A percentile compares a stretch with the other conserved stretches of the same genome.
These are phyloP conservation scores for Suillus weaverae DNA, from an alignment of 768 basidiomycete species.

Conservation along the genomic window DNA sequence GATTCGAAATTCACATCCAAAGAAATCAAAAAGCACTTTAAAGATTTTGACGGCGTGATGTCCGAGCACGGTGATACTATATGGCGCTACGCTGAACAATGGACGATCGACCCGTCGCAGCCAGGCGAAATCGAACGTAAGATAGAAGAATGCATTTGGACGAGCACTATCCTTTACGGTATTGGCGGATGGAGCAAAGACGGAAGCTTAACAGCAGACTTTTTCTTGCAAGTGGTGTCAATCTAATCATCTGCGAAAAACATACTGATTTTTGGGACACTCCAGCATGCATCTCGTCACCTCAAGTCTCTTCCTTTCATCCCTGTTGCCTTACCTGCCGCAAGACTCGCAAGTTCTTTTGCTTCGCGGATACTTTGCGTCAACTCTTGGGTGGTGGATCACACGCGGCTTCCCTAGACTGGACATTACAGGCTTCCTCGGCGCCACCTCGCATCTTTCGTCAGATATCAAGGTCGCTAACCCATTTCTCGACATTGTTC, in stretches of 20 bases:
- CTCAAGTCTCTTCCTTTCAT: slow-evolving; percentile 30
- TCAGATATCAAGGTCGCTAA: slow-evolving; percentile 27
- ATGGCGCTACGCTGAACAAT: slow-evolving; percentile 34
- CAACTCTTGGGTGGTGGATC: slow-evolving; percentile 29
- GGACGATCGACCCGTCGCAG: slow-evolving; percentile 40
- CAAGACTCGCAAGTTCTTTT: slow-evolving; percentile 24
- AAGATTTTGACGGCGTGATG: slow-evolving; percentile 15
- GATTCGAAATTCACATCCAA: slow-evolving; percentile 37
- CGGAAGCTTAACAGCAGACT: slow-evolving; percentile 42
- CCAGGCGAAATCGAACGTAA: slow-evolving; percentile 47
- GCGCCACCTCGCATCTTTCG: slow-evolving; percentile 13
- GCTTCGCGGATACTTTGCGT: slow-evolving; percentile 29
- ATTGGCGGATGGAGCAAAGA: slow-evolving; percentile 55
- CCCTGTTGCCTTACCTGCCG: slow-evolving; percentile 20
- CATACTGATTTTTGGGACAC: neutral
- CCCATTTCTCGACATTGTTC: slow-evolving; percentile 41
- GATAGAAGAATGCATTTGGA: slow-evolving; percentile 64
- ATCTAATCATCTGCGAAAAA: neutral
- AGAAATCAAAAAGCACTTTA: slow-evolving; percentile 18
- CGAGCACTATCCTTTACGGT: slow-evolving; percentile 54
- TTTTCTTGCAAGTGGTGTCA: slow-evolving; percentile 47
- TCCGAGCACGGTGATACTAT: slow-evolving; percentile 1
- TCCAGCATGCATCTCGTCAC: slow-evolving; percentile 32
- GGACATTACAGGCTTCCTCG: slow-evolving; percentile 33
- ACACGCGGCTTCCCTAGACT: slow-evolving; percentile 29